Evolutionary conservation across 345 rosid genomes (phyloP), one percentile per base, ranked within the genome.

Genomic region (Boechera stricta): DNA sequence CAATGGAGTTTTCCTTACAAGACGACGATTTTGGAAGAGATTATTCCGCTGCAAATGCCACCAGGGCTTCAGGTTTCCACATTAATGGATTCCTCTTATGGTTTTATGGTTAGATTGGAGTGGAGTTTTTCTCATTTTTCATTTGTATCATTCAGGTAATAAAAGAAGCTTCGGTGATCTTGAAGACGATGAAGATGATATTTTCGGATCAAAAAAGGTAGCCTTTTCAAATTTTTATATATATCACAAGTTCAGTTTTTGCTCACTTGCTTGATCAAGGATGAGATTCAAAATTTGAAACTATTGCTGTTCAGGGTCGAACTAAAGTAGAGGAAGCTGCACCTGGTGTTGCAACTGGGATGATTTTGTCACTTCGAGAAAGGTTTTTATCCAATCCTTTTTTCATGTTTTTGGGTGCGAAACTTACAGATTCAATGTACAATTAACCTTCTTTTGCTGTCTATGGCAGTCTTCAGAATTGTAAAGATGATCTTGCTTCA

Each of bases 21-120:
- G 98, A 94, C 64, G 98, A 94, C 79, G 98, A 89, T 82, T 94
- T 94, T 68, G 98, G 95, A 4, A 94, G 96, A 10, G 98, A 92
- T 74, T 87, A 84, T 74, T 55, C 89, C 2, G 89, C 86, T 31
- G 72, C 71, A 49, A 85, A 86, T 65, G 81, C 73, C 48, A 15
- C 78, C 13, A 77, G 84, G 69, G 82, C 79, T 76, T 75, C 98
- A 82, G 97, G 96, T 94, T 52, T 59, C 56, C 32, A 13, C 62
- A 24, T 55, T 4, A 18, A 26, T 45, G 6, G 61, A 42, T 56
- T 71, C 4, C n/a, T 59, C 7, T 39, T 52, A 38, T 75, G 35
- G 1, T 31, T 41, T 24, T 7, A 11, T 35, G 4, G 10, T 47
- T 48, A 39, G 57, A 65, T 63, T 60, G n/a, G 53, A 11, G 10